Percentiles rank a stretch among this genome's conserved stretches.
Conservation (phyloP, 208 protist species). For the Leishmania guyanensis region DNA sequence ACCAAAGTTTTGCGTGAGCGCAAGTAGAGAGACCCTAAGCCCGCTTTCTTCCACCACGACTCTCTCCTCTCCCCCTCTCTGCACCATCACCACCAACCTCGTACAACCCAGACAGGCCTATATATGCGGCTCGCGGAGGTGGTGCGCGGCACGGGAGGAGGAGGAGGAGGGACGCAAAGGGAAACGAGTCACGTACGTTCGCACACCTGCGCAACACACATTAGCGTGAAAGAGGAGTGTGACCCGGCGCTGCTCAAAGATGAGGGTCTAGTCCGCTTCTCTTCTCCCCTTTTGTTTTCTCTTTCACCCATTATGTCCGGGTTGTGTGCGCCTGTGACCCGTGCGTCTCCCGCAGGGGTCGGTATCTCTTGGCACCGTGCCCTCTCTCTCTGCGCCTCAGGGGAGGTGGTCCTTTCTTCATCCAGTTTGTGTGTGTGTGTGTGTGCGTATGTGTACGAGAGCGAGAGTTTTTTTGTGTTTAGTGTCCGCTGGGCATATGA, state of each 20-base stretch:
- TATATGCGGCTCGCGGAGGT: background rate
- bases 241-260: background rate
- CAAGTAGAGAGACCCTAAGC: background rate
- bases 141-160: background rate
- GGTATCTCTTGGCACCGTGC: background rate
- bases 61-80: background rate
- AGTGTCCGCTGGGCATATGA: too few species aligned
- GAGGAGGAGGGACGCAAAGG: background rate
- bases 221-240: background rate
- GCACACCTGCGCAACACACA: background rate
- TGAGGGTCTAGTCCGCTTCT: background rate
- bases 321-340: background rate
- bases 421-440: background rate
- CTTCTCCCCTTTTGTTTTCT: slow-evolving; percentile 18
- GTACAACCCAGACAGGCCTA: background rate
- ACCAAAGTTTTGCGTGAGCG: background rate
- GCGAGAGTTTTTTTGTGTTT: too few species aligned
- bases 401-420: background rate
- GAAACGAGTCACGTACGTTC: background rate
- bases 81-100: background rate
- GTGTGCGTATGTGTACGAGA: background rate
- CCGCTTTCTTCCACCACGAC: background rate
- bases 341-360: background rate
- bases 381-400: background rate
- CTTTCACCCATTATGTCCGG: slow-evolving; percentile 3